These are phyloP conservation scores for Polychytrium aggregatum DNA, from an alignment of 192 early-diverging fungal genomes.

Conservation along the genomic window DNA sequence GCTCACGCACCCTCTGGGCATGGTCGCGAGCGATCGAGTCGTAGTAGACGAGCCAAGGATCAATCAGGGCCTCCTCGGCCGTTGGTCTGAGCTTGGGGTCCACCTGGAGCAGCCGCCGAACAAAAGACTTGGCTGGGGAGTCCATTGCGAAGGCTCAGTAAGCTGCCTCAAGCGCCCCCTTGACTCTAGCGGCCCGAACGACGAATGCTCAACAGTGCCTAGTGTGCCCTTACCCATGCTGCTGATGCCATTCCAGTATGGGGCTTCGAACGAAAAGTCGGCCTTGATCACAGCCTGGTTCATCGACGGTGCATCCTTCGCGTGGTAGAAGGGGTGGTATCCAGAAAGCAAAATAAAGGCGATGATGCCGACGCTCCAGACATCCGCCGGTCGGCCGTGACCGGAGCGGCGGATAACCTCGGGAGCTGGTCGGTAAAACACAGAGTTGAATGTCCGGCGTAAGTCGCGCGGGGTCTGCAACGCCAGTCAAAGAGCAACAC, in stretches of 20 bases:
- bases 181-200: no score
- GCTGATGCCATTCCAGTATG: constrained; percentile 64
- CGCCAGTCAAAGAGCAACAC: neutral
- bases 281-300: constrained; percentile 40
- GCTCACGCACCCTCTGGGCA: no score
- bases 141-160: neutral
- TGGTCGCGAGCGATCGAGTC: no score
- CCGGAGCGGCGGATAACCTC: constrained; percentile 55
- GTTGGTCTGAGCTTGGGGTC: constrained; percentile 27
- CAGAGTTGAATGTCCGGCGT: neutral
- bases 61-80: constrained; percentile 14
- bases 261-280: constrained; percentile 55
- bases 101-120: constrained; percentile 23
- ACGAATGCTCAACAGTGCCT: neutral
- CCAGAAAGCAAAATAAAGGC: constrained; percentile 74
- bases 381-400: constrained; percentile 61
- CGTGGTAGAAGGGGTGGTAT: constrained; percentile 62
- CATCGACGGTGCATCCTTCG: constrained; percentile 36
- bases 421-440: constrained; percentile 41
- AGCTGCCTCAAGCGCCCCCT: neutral
- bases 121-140: constrained; percentile 29
- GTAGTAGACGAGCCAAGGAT: constrained; percentile 24
- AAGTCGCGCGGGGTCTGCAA: neutral
- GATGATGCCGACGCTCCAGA: constrained; percentile 89
- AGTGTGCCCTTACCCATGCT: constrained; percentile 17